phyloP scores from a whole-genome alignment of 495 filamentous ascomycete genomes.

The Bacidia gigantensis region DNA sequence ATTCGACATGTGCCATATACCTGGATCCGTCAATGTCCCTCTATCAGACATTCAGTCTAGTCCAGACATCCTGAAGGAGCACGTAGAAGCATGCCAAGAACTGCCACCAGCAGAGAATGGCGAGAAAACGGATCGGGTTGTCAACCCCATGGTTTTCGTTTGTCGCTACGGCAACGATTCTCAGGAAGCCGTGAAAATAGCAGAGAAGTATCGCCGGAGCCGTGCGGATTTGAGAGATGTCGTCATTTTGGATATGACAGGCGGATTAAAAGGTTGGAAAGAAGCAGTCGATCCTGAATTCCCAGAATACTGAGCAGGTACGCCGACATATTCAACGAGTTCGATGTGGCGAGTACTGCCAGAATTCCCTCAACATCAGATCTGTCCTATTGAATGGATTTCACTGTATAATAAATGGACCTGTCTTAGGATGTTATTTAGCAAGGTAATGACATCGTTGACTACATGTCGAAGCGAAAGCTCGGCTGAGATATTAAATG shows the following conservation, averaged over 20 bases:
- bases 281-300: conserved; percentile 57
- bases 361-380: too few species aligned
- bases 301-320: conserved; percentile 42
- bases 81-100: not conserved
- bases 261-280: conserved; percentile 77
- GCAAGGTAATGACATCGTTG: too few species aligned
- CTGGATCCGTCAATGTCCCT: conserved; percentile 65
- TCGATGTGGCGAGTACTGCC: too few species aligned
- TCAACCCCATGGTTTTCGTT: conserved; percentile 34
- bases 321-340: not conserved
- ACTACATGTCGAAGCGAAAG: too few species aligned
- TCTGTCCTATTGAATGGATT: too few species aligned
- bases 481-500: too few species aligned
- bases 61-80: not conserved
- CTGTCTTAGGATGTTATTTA: too few species aligned
- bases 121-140: not conserved
- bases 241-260: conserved; percentile 51
- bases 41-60: conserved; percentile 42
- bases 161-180: conserved; percentile 86
- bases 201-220: not conserved
- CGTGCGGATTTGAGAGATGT: conserved; percentile 34
- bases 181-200: conserved; percentile 54
- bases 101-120: too few species aligned
- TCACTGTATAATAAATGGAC: too few species aligned
- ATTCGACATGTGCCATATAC: conserved; percentile 64